Evolutionary conservation across 139 green algal species (phyloP), one percentile per base, ranked within the genome.

Genomic region (Coelastrella sp.): DNA sequence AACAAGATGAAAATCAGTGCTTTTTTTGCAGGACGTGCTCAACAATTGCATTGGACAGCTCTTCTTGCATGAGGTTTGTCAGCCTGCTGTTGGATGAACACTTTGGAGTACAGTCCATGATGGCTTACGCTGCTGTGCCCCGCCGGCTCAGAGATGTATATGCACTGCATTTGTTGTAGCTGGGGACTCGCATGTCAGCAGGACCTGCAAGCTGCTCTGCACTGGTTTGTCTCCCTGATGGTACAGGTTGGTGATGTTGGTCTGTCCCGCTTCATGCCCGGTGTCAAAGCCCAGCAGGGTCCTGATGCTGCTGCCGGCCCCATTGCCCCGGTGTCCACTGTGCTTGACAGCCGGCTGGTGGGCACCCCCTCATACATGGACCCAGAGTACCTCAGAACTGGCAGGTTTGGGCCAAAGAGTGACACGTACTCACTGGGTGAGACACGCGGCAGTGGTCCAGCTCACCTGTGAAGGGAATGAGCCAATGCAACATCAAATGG

Each of bases 301-400:
- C 79, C 20, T 20, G 83, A 19, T 58, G 68, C 17, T 61, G 57
- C 10, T 47, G 80, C 17, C 20, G 54, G 54, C 54, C n/a, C 8
- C 20, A 23, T 19, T 54, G 23, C n/a, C 59, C 80, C 80, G 3
- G 68, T 32, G 60, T 86, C 66, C 20, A 73, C 82, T 16, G 86
- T 87, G 64, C 85, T 93, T 76, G 93, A 95, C 85, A 92, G 87
- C 58, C 81, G 89, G 11, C 90, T 93, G 56, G 93, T 95, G 59
- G 94, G 94, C 60, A 96, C 93, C 10, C 91, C 93, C 0, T 81
- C 86, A 7, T 96, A 95, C 91, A 92, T 95, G 71, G 94, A 96
- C 92, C 94, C 94, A 4, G 94, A 95, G 89, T 96, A 96, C 93
- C 71, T 95, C 58, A 85, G 88, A 20, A 95, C 92, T 3, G 94